phyloP scores from a whole-genome alignment of 2,329 filamentous ascomycete genomes.

The Capronia americana region DNA sequence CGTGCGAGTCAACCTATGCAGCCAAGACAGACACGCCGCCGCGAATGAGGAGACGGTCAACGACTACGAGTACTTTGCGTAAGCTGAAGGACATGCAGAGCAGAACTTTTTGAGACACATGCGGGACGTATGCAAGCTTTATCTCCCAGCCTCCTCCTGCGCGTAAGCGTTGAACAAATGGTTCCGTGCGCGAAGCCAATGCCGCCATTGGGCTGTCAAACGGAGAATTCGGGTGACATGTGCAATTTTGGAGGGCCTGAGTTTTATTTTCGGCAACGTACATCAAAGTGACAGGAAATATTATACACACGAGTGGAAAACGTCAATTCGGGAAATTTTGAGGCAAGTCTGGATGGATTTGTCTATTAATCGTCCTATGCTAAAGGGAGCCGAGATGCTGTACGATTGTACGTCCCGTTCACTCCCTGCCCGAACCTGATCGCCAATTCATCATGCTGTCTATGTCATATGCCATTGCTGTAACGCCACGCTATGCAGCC shows the following conservation, averaged over 20 bases:
- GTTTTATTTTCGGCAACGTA: background rate
- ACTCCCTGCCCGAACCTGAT: conserved; percentile 9
- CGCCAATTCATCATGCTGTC: background rate
- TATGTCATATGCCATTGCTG: background rate
- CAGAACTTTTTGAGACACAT: background rate
- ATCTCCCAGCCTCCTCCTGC: background rate
- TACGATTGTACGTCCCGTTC: conserved; percentile 19
- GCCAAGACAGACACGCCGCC: background rate
- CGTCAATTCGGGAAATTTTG: background rate
- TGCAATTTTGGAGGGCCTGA: conserved; percentile 9
- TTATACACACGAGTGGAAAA: background rate
- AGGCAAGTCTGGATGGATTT: background rate
- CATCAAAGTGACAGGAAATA: background rate
- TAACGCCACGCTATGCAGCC: conserved; percentile 26
- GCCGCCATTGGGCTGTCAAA: background rate
- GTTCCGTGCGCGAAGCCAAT: background rate
- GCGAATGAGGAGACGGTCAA: background rate
- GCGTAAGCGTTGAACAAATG: background rate
- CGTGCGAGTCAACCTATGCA: background rate
- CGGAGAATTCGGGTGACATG: background rate
- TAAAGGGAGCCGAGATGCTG: conserved; percentile 22
- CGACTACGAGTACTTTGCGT: background rate
- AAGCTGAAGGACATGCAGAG: background rate
- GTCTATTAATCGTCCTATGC: conserved; percentile 6
- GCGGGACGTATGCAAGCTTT: background rate